Conservation (phyloP, 139 green algal genomes). For the Asterochloris erici region DNA sequence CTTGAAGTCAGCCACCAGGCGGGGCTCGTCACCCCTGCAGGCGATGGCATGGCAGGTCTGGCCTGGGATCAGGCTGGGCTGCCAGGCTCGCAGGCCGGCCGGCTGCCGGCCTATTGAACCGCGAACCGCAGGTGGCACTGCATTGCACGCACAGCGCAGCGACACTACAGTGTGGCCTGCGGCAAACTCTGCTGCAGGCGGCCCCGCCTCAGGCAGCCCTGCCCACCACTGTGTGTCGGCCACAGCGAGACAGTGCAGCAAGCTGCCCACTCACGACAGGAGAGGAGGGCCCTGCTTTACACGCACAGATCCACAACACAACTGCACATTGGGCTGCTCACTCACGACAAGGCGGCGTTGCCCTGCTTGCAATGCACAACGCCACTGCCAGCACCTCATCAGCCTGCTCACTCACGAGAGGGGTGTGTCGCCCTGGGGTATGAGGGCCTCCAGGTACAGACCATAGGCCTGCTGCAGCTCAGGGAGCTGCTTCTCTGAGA, state of each 20-base stretch:
- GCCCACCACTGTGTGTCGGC: not conserved
- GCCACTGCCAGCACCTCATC: not conserved
- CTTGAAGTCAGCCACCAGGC: conserved; percentile 73
- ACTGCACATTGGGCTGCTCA: not conserved
- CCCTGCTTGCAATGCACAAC: not conserved
- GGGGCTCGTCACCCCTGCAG: conserved; percentile 60
- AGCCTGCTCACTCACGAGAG: conserved; percentile 48
- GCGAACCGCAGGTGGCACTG: no score
- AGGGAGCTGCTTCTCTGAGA: conserved; percentile 42
- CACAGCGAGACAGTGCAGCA: not conserved
- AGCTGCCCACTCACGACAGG: not conserved
- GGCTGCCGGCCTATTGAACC: no score
- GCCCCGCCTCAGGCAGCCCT: no score
- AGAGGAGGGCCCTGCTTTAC: not conserved
- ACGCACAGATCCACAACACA: not conserved
- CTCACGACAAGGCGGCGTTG: not conserved
- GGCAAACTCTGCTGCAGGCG: no score
- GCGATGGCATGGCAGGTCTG: no score
- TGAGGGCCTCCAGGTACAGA: conserved; percentile 78
- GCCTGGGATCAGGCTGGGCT: no score
- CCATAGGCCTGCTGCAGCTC: conserved; percentile 80
- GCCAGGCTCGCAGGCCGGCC: no score
- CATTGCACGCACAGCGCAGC: no score
- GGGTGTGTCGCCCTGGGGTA: conserved; percentile 73
- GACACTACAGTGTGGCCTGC: no score